A percentile compares a stretch with the other conserved stretches of the same genome.
phyloP scores from a whole-genome alignment of 2,329 filamentous ascomycete genomes.

The Aspergillus bombycis region DNA sequence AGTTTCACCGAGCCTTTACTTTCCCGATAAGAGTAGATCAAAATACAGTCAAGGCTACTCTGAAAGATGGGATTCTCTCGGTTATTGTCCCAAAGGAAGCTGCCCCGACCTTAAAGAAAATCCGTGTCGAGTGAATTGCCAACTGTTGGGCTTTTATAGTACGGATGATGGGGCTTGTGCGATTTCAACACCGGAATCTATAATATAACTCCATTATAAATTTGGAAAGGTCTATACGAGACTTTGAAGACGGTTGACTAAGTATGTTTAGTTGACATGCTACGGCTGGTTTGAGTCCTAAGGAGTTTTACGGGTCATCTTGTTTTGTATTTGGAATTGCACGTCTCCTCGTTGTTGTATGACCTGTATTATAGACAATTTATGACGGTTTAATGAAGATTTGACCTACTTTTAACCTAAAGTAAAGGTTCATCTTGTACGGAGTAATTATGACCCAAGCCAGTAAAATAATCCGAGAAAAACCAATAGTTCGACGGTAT shows the following conservation, averaged over 20 bases:
- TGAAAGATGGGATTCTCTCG: constrained; percentile 62
- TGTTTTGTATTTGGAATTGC: not conserved
- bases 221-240: too few species aligned
- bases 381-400: not conserved
- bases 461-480: not conserved
- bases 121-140: constrained; percentile 46
- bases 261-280: not conserved
- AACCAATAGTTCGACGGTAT: not conserved
- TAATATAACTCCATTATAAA: not conserved
- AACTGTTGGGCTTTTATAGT: not conserved
- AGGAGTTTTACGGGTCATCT: not conserved
- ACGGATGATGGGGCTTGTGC: not conserved
- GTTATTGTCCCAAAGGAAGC: constrained; percentile 60
- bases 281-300: not conserved
- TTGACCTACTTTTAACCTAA: not conserved
- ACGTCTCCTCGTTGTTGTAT: not conserved
- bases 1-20: constrained; percentile 60
- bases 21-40: constrained; percentile 62
- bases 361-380: not conserved
- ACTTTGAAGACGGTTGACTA: too few species aligned
- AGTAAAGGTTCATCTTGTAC: not conserved
- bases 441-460: not conserved
- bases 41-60: constrained; percentile 59
- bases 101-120: constrained; percentile 53
- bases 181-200: not conserved